phyloP scores from a whole-genome alignment of 2,329 filamentous ascomycete species.

The Aspergillus ibericus region DNA sequence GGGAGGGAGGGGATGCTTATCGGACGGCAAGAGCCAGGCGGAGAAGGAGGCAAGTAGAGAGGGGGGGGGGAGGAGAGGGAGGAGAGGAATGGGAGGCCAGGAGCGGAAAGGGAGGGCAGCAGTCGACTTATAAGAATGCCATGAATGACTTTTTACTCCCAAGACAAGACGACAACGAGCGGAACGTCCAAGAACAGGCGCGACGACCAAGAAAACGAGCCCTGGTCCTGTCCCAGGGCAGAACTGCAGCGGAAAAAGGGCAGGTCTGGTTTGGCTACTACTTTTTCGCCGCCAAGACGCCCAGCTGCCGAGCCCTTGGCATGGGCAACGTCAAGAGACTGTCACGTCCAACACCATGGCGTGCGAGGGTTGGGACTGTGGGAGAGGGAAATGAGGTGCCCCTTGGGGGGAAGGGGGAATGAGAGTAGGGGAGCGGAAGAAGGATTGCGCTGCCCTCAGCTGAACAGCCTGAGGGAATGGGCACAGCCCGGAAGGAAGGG shows the following conservation, averaged over 20 bases:
- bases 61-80: slow-evolving; percentile 7
- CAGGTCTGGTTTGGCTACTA: slow-evolving; percentile 10
- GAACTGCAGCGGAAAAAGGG: slow-evolving; percentile 22
- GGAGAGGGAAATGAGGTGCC: background rate
- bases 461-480: background rate
- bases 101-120: slow-evolving; percentile 13
- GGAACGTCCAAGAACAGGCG: slow-evolving; percentile 22
- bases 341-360: slow-evolving; percentile 8
- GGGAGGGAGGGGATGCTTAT: background rate
- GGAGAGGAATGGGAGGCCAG: slow-evolving; percentile 11
- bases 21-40: slow-evolving; percentile 2
- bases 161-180: slow-evolving; percentile 20
- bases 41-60: slow-evolving; percentile 12
- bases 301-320: slow-evolving; percentile 37
- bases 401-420: background rate
- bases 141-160: slow-evolving; percentile 10
- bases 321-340: slow-evolving; percentile 17
- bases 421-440: background rate
- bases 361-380: background rate
- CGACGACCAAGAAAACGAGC: slow-evolving; percentile 18
- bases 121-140: slow-evolving; percentile 20
- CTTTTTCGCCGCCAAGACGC: slow-evolving; percentile 27
- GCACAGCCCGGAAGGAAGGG: background rate
- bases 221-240: slow-evolving; percentile 16
- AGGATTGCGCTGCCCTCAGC: background rate